Evolutionary conservation across 495 filamentous ascomycete genomes (phyloP).

Genomic region (Oleoguttula mirabilis): DNA sequence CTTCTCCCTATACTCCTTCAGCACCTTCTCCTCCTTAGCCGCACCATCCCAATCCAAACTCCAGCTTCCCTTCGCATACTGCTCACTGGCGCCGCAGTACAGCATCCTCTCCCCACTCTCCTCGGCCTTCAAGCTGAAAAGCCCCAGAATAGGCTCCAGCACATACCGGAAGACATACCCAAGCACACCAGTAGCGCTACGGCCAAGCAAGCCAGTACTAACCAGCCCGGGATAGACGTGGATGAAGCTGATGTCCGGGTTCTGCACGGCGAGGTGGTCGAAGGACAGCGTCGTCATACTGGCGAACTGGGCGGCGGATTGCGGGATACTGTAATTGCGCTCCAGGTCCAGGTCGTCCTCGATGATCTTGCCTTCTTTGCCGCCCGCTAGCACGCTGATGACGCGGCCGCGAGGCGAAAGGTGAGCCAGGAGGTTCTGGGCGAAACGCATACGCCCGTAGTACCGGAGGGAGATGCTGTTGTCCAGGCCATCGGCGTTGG

Average conservation of each 20-base stretch:
- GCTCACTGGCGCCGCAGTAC: slow-evolving; percentile 10
- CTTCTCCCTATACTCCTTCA: slow-evolving; percentile 5
- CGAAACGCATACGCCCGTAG: slow-evolving; percentile 33
- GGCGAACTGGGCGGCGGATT: slow-evolving; percentile 8
- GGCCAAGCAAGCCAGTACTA: slow-evolving; percentile 13
- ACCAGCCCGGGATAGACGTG: slow-evolving; percentile 20
- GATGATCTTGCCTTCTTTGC: slow-evolving; percentile 20
- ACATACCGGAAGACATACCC: slow-evolving; percentile 9
- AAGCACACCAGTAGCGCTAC: background rate
- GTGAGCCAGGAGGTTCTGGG: slow-evolving; percentile 28
- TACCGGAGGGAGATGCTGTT: slow-evolving; percentile 27
- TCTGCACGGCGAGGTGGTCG: slow-evolving; percentile 16
- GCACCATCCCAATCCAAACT: slow-evolving; percentile 2
- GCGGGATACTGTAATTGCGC: slow-evolving; percentile 12
- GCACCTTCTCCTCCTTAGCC: background rate
- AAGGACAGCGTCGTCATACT: slow-evolving; percentile 19
- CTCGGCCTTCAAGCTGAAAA: slow-evolving; percentile 3
- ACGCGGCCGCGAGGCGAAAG: slow-evolving; percentile 23
- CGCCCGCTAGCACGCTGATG: slow-evolving; percentile 19
- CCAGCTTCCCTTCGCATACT: background rate
- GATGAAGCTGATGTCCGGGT: slow-evolving; percentile 16
- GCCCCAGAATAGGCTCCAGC: slow-evolving; percentile 11
- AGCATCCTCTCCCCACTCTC: slow-evolving; percentile 19
- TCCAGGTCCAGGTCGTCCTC: slow-evolving; percentile 17
- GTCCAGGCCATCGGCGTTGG: slow-evolving; percentile 27